Conservation (phyloP, 345 rosid genomes). For the Clausena lansium region DNA sequence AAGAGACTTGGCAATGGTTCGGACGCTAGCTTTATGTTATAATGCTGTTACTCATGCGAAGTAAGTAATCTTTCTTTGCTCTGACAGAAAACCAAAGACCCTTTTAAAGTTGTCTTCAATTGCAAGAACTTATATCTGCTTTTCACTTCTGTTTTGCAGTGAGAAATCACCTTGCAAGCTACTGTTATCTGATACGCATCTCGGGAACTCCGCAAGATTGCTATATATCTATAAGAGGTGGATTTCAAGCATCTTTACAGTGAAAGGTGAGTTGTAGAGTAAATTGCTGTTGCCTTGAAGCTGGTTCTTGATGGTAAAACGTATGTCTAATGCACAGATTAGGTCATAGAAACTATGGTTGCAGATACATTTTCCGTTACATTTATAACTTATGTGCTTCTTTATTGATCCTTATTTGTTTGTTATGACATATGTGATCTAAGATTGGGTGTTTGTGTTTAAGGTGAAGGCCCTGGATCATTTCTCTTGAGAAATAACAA, state of each 20-base stretch:
- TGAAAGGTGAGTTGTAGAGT: slow-evolving; percentile 46
- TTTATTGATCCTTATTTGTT: neutral
- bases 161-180: slow-evolving; percentile 46
- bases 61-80: slow-evolving; percentile 36
- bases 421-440: neutral
- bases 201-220: slow-evolving; percentile 64
- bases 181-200: slow-evolving; percentile 65
- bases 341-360: neutral
- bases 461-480: slow-evolving; percentile 70
- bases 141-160: slow-evolving; percentile 24
- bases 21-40: slow-evolving; percentile 71
- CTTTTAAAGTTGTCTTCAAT: neutral
- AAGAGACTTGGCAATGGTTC: slow-evolving; percentile 77
- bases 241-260: slow-evolving; percentile 51
- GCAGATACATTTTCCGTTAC: neutral
- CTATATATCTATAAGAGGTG: slow-evolving; percentile 79
- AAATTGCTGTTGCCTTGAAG: neutral
- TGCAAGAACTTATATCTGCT: neutral
- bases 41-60: slow-evolving; percentile 61
- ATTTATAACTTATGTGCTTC: neutral
- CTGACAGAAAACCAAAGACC: neutral
- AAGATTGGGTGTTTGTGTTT: neutral
- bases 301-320: neutral
- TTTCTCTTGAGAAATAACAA: slow-evolving; percentile 48
- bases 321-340: neutral